phyloP scores from a whole-genome alignment of 805 yeast species.

The Groenewaldozyma salmanticensis region DNA sequence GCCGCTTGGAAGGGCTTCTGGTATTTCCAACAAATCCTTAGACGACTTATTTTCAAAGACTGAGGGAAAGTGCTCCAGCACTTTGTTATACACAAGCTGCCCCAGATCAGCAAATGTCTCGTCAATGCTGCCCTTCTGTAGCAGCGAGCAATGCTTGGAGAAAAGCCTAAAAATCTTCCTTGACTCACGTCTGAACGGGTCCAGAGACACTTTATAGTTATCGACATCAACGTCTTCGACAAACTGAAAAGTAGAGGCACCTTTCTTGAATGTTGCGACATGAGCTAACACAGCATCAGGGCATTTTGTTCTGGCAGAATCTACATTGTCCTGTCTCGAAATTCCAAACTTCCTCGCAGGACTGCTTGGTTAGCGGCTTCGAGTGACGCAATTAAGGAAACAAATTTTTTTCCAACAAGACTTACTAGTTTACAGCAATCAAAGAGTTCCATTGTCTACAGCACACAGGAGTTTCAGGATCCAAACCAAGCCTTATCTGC shows the following conservation, averaged over 20 bases:
- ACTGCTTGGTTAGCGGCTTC: constrained; percentile 35
- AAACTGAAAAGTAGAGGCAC: constrained; percentile 78
- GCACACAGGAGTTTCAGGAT: constrained; percentile 71
- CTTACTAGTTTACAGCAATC: constrained; percentile 60
- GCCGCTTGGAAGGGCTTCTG: constrained; percentile 7
- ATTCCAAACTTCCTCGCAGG: constrained; percentile 84
- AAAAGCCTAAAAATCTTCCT: constrained; percentile 65
- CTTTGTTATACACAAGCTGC: constrained; percentile 38
- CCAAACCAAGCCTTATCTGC: constrained; percentile 57
- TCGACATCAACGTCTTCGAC: constrained; percentile 43
- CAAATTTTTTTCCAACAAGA: not conserved
- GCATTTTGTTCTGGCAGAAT: constrained; percentile 64
- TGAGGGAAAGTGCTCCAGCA: constrained; percentile 40
- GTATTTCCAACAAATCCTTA: constrained; percentile 4
- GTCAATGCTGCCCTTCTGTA: constrained; percentile 93
- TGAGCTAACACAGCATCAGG: constrained; percentile 72
- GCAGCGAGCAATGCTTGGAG: constrained; percentile 48
- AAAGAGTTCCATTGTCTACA: constrained; percentile 89
- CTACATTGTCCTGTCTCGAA: constrained; percentile 61
- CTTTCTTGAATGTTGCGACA: constrained; percentile 87
- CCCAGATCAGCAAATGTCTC: constrained; percentile 88
- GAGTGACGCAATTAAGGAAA: not conserved
- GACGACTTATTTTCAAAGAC: constrained; percentile 17
- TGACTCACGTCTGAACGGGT: constrained; percentile 84
- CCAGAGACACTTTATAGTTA: constrained; percentile 75